Evolutionary conservation across 352 stramenopile species (phyloP).

Genomic region (Pythium phragmiticola): DNA sequence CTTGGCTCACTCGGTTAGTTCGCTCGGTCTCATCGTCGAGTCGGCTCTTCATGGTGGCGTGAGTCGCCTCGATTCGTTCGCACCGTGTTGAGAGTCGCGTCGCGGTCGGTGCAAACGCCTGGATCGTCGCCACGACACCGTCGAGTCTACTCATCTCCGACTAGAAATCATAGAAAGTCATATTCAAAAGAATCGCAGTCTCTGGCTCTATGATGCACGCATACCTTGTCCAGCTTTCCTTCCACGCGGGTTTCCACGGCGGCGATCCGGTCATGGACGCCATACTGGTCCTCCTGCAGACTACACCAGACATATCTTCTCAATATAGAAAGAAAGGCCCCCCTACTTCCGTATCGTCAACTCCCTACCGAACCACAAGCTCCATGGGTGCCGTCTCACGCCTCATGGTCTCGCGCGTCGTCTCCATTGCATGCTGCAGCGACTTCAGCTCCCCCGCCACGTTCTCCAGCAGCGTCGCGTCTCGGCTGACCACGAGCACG

Average conservation of each 20-base stretch:
- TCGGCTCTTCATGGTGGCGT: background rate
- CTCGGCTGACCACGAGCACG: slow-evolving; percentile 11
- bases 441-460: background rate
- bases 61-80: slow-evolving; percentile 8
- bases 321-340: background rate
- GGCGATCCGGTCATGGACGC: slow-evolving; percentile 43
- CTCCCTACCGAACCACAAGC: slow-evolving; percentile 10
- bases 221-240: slow-evolving; percentile 68
- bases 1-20: background rate
- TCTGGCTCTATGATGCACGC: background rate
- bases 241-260: slow-evolving; percentile 42
- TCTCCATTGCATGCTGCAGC: background rate
- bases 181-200: background rate
- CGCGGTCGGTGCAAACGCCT: slow-evolving; percentile 45
- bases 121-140: slow-evolving; percentile 50
- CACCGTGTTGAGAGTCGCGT: slow-evolving; percentile 33
- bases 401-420: background rate
- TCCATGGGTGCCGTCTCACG: slow-evolving; percentile 15
- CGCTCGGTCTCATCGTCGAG: background rate
- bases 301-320: slow-evolving; percentile 15
- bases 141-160: slow-evolving; percentile 48
- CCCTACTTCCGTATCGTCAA: background rate
- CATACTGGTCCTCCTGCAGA: slow-evolving; percentile 47
- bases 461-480: background rate
- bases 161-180: slow-evolving; percentile 20